Conservation (phyloP, 805 yeast genomes). For the Scheffersomyces ergatensis region DNA sequence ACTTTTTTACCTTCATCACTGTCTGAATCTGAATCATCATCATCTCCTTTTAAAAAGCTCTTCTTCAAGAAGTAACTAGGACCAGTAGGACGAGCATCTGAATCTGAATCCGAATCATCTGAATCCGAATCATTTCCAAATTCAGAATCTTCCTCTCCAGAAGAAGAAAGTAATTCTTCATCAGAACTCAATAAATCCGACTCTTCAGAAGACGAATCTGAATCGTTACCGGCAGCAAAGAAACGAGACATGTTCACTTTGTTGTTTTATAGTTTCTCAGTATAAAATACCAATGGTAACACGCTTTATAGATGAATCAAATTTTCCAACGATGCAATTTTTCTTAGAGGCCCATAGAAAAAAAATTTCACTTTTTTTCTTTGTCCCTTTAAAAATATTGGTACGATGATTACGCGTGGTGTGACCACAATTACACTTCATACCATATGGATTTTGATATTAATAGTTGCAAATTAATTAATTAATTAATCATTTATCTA, state of each 20-base stretch:
- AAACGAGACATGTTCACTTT: slow-evolving; percentile 74
- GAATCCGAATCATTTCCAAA: slow-evolving; percentile 44
- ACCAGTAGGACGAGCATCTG: slow-evolving; percentile 38
- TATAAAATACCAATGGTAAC: not conserved
- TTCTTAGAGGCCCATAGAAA: slow-evolving; percentile 9
- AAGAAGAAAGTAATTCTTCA: slow-evolving; percentile 55
- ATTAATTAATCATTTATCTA: too few relatives aligned
- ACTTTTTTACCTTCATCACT: slow-evolving; percentile 80
- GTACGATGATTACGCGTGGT: too few relatives aligned
- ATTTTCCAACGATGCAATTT: slow-evolving; percentile 22
- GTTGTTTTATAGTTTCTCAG: not conserved
- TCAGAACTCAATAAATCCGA: slow-evolving; percentile 55
- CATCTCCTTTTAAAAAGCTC: slow-evolving; percentile 42
- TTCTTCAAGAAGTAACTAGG: slow-evolving; percentile 57
- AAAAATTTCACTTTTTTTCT: slow-evolving; percentile 8
- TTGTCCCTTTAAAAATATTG: too few relatives aligned
- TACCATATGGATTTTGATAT: too few relatives aligned
- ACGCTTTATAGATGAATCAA: slow-evolving; percentile 11
- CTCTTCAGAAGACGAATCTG: slow-evolving; percentile 52
- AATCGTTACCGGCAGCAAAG: slow-evolving; percentile 65
- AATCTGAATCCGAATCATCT: slow-evolving; percentile 35
- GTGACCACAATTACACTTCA: too few relatives aligned
- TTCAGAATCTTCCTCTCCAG: slow-evolving; percentile 45
- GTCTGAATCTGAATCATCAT: slow-evolving; percentile 47
- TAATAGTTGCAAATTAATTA: not conserved